A percentile compares a stretch with the other conserved stretches of the same genome.
Evolutionary conservation across 75 land plant genomes (phyloP).

Genomic region (Chamaecyparis obtusa): DNA sequence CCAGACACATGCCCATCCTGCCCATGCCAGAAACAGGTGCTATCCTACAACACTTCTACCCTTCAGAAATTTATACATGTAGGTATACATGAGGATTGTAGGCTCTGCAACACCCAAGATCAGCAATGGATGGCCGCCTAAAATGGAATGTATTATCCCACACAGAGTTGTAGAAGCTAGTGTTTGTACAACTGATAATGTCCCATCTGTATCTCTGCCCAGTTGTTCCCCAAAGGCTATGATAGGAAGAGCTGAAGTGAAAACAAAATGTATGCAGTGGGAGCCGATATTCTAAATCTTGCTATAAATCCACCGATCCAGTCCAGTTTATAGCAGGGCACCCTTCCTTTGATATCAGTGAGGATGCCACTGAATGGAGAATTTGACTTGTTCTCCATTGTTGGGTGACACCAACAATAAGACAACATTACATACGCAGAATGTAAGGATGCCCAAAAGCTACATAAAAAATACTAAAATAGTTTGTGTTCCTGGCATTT

Average conservation of each 20-base stretch:
- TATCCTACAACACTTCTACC: conserved; percentile 43
- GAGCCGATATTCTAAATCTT: conserved; percentile 78
- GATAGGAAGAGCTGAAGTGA: conserved; percentile 94
- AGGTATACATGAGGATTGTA: conserved; percentile 84
- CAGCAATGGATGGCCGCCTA: conserved; percentile 89
- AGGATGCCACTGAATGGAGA: conserved; percentile 66
- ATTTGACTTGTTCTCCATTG: conserved; percentile 8
- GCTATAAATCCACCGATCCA: conserved; percentile 73
- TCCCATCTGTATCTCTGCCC: conserved; percentile 81
- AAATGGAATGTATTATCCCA: conserved; percentile 73
- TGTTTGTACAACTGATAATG: conserved; percentile 72
- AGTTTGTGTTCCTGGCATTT: neutral
- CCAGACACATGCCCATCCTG: conserved; percentile 95
- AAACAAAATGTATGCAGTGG: conserved; percentile 86
- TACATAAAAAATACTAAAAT: neutral
- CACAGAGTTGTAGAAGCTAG: conserved; percentile 83
- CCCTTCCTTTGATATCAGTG: conserved; percentile 71
- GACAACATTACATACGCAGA: conserved; percentile 13
- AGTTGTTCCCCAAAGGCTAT: conserved; percentile 97
- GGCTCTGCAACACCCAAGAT: conserved; percentile 93
- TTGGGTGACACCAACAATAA: neutral
- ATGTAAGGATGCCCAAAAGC: neutral
- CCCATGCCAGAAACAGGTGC: conserved; percentile 68
- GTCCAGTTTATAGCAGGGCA: conserved; percentile 68
- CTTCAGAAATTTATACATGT: conserved; percentile 72